Evolutionary conservation across 2,329 filamentous ascomycete species (phyloP), one percentile per base, ranked within the genome.

Genomic region (Colletotrichum lentis): DNA sequence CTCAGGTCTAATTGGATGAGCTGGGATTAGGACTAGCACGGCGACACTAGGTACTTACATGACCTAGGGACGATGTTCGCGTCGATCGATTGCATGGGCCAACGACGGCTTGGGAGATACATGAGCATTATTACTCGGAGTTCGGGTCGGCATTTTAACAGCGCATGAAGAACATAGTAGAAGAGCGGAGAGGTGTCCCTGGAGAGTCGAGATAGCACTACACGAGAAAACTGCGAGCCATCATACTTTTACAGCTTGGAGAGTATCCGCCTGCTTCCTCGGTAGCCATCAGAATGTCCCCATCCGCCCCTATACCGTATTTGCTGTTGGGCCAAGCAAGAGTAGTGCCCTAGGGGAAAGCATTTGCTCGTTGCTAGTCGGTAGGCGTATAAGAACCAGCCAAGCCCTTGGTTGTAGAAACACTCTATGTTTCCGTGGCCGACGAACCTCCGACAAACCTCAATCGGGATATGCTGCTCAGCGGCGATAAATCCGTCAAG

Each of bases 1-100:
- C 44, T 66, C 5, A 57, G 62, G 3, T 70, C 66, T 5, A 69
- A 69, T 22, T 70, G 69, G 69, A 70, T 70, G 69, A 66, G 56
- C 35, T 70, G 66, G 69, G 68, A 70, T 41, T 69, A 69, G 63
- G 57, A 43, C 24, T 10, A 22, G 3, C 18, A 39, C n/a, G 52
- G 8, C 22, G 16, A 24, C 14, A 7, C 18, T 10, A 54, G 22
- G 31, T 35, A n/a, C n/a, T n/a, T n/a, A 35, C 8, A 18, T n/a
- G 35, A 22, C n/a, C 7, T 54, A 20, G 3, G n/a, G 31, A 39
- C 31, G 31, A 22, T 18, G 35, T 18, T 20, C 22, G n/a, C 52
- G 22, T 39, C 31, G 35, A 54, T 35, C 16, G 52, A 39, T n/a
- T 49, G 35, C 41, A 54, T 62, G n/a, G n/a, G 20, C 24, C 20